Evolutionary conservation across 495 filamentous ascomycete species (phyloP), one percentile per base, ranked within the genome.

Genomic region (Penicillium samsonianum): DNA sequence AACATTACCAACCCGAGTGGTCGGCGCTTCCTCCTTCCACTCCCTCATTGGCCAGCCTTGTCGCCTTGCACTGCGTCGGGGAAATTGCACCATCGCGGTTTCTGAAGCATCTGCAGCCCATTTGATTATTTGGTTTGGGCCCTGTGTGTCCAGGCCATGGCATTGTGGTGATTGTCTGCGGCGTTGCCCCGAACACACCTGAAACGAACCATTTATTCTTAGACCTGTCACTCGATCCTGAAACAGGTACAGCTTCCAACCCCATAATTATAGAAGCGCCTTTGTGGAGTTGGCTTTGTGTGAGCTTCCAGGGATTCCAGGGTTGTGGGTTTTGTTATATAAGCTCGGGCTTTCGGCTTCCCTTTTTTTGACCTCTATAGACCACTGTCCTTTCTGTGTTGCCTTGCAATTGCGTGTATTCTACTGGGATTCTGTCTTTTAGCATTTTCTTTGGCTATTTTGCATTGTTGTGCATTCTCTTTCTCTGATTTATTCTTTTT

Each of bases 231-330:
- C 56, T 59, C 44, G 44, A 50, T 11, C 49, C 52, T 65, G 66
- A 69, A 61, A 69, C 66, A 62, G 59, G 59, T n/a, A 66, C 63
- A 37, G 44, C 38, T 20, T 47, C 51, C 26, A 53, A 31, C 16
- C 6, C 45, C 20, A 60, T 64, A 65, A 66, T 68, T 58, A 68
- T 66, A 66, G 60, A 59, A 68, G 57, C 63, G 50, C 20, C 51
- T 56, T 52, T 60, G 38, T 35, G 42, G 42, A 19, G 31, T 38
- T 59, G 40, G 50, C 47, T 46, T 61, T 56, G 55, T 52, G 20
- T 35, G 17, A 48, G 45, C 45, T 25, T n/a, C 23, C 23, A 4
- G 23, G 23, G 23, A 2, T 25, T 25, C n/a, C n/a, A n/a, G n/a
- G n/a, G n/a, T 16, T 23, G 28, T 30, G 28, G 10, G n/a, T 28